Evolutionary conservation across 495 filamentous ascomycete species (phyloP).

Genomic region (Penicillium subrubescens): DNA sequence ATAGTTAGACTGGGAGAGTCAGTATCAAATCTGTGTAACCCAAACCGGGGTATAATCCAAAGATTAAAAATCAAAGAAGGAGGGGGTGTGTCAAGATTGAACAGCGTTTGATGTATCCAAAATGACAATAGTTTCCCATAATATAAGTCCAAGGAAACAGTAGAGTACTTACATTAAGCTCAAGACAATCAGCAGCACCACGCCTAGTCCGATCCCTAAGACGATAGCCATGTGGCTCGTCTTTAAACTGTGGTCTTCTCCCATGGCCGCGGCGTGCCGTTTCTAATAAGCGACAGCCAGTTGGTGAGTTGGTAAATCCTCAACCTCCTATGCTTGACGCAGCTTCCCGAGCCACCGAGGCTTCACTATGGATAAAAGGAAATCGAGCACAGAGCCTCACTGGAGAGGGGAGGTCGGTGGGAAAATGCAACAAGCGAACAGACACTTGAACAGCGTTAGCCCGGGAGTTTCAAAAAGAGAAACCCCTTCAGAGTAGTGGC

Average conservation of each 20-base stretch:
- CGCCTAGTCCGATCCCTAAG: constrained; percentile 42
- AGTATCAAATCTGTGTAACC: constrained; percentile 3
- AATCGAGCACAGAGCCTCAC: neutral
- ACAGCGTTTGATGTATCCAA: neutral
- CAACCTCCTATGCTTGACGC: neutral
- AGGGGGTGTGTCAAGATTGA: neutral
- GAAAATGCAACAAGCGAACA: neutral
- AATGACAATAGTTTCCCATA: neutral
- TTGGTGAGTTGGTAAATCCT: neutral
- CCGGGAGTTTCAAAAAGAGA: neutral
- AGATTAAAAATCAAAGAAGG: neutral
- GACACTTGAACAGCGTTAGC: neutral
- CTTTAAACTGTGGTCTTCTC: constrained; percentile 24
- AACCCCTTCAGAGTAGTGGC: neutral
- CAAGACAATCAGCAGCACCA: constrained; percentile 38
- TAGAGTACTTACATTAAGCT: constrained; percentile 38
- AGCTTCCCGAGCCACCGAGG: neutral
- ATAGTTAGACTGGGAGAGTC: constrained; percentile 34
- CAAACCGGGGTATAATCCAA: neutral
- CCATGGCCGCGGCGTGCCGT: constrained; percentile 8
- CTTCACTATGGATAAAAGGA: neutral
- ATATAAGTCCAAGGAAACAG: neutral
- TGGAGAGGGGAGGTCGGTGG: neutral
- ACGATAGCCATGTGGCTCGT: constrained; percentile 42
- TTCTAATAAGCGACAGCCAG: neutral